A percentile compares a stretch with the other conserved stretches of the same genome.
phyloP scores from a whole-genome alignment of 148 eudicot genomes.

The Nyssa sinensis region DNA sequence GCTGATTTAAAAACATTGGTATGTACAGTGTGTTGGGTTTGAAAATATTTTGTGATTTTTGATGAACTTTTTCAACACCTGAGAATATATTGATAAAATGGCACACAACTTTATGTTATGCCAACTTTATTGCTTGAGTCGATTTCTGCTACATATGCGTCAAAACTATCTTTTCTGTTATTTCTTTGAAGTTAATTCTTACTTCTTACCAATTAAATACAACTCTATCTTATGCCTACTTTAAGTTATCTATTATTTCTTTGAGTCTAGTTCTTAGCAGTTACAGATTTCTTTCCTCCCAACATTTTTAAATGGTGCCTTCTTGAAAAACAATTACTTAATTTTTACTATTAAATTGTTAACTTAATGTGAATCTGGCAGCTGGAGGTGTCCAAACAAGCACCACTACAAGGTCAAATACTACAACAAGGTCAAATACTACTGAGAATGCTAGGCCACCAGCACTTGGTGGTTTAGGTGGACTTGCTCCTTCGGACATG shows the following conservation, averaged over 20 bases:
- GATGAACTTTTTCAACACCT: too few relatives aligned
- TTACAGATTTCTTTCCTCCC: background rate
- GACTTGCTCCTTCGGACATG: slow-evolving; percentile 29
- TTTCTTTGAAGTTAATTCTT: background rate
- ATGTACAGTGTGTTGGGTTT: too few relatives aligned
- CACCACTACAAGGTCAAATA: slow-evolving; percentile 21
- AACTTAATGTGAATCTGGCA: slow-evolving; percentile 14
- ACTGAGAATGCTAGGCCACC: slow-evolving; percentile 29
- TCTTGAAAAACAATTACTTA: background rate
- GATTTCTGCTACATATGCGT: background rate
- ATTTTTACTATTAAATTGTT: background rate
- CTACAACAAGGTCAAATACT: slow-evolving; percentile 26
- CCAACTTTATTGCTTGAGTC: background rate
- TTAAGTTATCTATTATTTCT: background rate
- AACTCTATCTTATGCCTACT: too few relatives aligned
- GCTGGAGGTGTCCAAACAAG: slow-evolving; percentile 30
- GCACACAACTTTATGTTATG: background rate
- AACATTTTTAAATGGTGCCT: background rate
- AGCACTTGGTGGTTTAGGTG: slow-evolving; percentile 27
- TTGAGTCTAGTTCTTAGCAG: background rate
- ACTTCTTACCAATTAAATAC: too few relatives aligned
- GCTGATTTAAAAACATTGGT: background rate
- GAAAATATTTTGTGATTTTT: background rate
- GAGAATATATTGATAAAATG: background rate
- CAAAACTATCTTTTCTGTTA: background rate